These are phyloP conservation scores for Solanum dulcamara DNA, from an alignment of 257 asterid genomes.

Conservation along the genomic window DNA sequence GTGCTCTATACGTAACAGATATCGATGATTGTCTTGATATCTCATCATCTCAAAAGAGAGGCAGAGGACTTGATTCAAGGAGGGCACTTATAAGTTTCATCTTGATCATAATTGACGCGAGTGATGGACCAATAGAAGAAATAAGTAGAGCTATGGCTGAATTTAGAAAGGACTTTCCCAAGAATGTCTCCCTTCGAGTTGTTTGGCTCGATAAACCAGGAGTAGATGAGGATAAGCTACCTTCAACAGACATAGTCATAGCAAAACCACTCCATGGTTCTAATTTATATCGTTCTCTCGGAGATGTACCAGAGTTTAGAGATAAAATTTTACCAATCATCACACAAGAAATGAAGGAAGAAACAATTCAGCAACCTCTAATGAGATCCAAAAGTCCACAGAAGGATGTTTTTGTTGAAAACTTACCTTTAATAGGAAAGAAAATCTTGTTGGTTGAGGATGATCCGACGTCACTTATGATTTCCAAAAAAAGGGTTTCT, in stretches of 20 bases:
- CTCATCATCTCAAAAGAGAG: slow-evolving; percentile 1
- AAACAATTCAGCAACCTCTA: neutral
- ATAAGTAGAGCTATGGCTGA: slow-evolving; percentile 34
- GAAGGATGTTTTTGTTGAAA: neutral
- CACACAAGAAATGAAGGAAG: neutral
- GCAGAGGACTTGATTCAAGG: neutral
- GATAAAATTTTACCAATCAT: neutral
- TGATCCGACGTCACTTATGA: slow-evolving; percentile 13
- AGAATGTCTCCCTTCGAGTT: slow-evolving; percentile 19
- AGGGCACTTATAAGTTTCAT: slow-evolving; percentile 7
- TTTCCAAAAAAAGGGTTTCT: slow-evolving; percentile 26
- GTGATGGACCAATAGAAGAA: slow-evolving; percentile 26
- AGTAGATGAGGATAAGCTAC: too few species aligned
- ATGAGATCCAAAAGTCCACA: neutral
- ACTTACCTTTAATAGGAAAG: slow-evolving; percentile 36
- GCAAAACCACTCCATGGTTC: slow-evolving; percentile 72
- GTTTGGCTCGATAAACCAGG: slow-evolving; percentile 55
- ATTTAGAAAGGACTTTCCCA: slow-evolving; percentile 32
- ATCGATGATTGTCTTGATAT: neutral
- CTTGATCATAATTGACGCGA: slow-evolving; percentile 38
- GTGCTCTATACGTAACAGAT: slow-evolving; percentile 34
- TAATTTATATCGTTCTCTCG: slow-evolving; percentile 24
- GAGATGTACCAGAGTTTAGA: slow-evolving; percentile 52
- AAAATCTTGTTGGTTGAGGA: slow-evolving; percentile 57
- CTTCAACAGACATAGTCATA: slow-evolving; percentile 37